phyloP scores from a whole-genome alignment of 148 eudicot genomes.

The Bassia scoparia region DNA sequence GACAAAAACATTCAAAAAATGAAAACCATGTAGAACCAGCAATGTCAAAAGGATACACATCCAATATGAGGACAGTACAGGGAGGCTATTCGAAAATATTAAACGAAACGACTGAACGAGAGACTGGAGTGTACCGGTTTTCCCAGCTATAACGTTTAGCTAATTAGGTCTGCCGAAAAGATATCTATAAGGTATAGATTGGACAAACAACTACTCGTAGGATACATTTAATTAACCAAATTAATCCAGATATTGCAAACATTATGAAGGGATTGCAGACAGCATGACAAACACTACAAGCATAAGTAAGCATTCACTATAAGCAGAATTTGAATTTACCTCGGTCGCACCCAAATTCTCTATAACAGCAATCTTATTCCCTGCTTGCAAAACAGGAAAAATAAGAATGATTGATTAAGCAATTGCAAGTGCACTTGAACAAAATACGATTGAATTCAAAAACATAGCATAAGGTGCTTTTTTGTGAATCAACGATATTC shows the following conservation, averaged over 20 bases:
- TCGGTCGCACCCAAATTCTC: constrained; percentile 93
- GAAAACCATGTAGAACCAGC: constrained; percentile 3
- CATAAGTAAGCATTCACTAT: background rate
- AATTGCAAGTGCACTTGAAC: background rate
- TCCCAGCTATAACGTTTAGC: too few relatives aligned
- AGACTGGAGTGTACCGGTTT: background rate
- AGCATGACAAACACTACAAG: background rate
- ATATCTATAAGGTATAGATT: too few relatives aligned
- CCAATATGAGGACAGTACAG: background rate
- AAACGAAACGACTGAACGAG: too few relatives aligned
- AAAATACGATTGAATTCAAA: too few relatives aligned
- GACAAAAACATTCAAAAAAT: constrained; percentile 1
- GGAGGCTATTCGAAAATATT: background rate
- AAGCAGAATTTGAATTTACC: constrained; percentile 30
- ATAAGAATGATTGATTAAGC: background rate
- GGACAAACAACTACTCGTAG: too few relatives aligned
- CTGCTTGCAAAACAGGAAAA: constrained; percentile 26
- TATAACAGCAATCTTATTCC: constrained; percentile 84
- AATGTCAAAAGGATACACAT: background rate
- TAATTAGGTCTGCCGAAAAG: too few relatives aligned
- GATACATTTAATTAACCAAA: too few relatives aligned
- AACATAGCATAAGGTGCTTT: too few relatives aligned
- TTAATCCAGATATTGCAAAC: too few relatives aligned
- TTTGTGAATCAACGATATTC: too few relatives aligned
- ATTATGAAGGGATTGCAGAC: too few relatives aligned